Conservation (phyloP, 495 filamentous ascomycete species). For the Penicillium malachiteum region DNA sequence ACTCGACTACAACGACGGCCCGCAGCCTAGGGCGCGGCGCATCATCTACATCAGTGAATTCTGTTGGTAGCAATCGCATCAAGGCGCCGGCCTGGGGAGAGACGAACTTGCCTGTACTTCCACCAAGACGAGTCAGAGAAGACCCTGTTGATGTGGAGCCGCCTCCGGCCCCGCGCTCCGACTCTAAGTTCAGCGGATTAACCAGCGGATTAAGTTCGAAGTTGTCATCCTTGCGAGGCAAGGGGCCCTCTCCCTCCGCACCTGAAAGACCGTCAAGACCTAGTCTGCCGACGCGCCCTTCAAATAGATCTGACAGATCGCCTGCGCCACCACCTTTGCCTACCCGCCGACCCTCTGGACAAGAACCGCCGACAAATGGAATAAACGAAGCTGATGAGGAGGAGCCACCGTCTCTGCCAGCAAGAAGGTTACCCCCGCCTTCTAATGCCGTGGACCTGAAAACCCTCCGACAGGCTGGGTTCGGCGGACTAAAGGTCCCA, state of each 20-base stretch:
- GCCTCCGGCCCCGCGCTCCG: slow-evolving; percentile 21
- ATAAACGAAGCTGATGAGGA: slow-evolving; percentile 10
- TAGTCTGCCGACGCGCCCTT: slow-evolving; percentile 14
- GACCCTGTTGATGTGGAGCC: slow-evolving; percentile 14
- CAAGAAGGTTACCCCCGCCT: slow-evolving; percentile 38
- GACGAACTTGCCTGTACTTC: slow-evolving; percentile 43
- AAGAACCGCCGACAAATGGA: slow-evolving; percentile 13
- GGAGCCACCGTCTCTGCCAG: slow-evolving; percentile 12
- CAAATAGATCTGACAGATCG: neutral
- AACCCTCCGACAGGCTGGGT: slow-evolving; percentile 38
- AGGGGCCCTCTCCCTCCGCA: slow-evolving; percentile 14
- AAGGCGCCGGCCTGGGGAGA: slow-evolving; percentile 49
- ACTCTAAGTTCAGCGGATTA: slow-evolving; percentile 17
- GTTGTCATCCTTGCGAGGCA: slow-evolving; percentile 18
- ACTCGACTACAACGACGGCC: slow-evolving; percentile 35
- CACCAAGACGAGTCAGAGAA: slow-evolving; percentile 36
- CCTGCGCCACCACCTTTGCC: slow-evolving; percentile 29
- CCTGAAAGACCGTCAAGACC: slow-evolving; percentile 2
- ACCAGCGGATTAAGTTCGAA: slow-evolving; percentile 21
- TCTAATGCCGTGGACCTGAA: slow-evolving; percentile 28
- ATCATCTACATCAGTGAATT: slow-evolving; percentile 37
- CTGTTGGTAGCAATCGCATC: slow-evolving; percentile 21
- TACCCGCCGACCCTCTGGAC: slow-evolving; percentile 28
- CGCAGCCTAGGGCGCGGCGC: slow-evolving; percentile 31
- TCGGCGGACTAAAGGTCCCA: slow-evolving; percentile 35